Evolutionary conservation across 1,284 basidiomycete species (phyloP), one percentile per base, ranked within the genome.

Genomic region (Leccinum griseonigrum): DNA sequence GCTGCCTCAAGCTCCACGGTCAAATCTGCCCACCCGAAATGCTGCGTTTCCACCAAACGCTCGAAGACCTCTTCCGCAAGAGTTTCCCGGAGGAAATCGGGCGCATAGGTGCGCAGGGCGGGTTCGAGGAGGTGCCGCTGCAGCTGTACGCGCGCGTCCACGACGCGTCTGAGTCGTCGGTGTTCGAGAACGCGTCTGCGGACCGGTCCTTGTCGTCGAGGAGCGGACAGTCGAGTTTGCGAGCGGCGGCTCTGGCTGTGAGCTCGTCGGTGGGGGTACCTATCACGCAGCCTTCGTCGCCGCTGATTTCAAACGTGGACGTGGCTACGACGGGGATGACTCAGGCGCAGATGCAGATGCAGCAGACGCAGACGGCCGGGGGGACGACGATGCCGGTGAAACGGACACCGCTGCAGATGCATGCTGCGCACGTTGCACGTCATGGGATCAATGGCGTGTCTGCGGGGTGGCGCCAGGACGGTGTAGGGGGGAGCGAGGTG

Each of bases 21-120:
- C 83, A 87, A 58, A 78, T 97, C 54, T 95, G 94, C 71, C 86
- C 92, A 1, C 83, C 85, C 28, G 94, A 94, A 76, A 97, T 96
- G 84, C 79, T 90, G 56, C 85, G 89, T 2, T 98, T 98, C 83
- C 95, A 98, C 72, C 88, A 91, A 63, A 95, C 94, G 0, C 79
- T 98, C 54, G 89, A 92, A 74, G 88, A 86, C 69, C 90, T 97
- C 76, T 98, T 95, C 81, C 83, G 83, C 61, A 94, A 92, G 75
- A 95, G 95, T 69, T 98, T 95, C 77, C 77, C 87, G 1, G 93
- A 95, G 26, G 96, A 98, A 75, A 92, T 97, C 46, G 81, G 83
- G 55, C 84, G 88, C 7, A 75, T 93, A 51, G 82, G 81, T 0
- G 78, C 87, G n/a, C 80, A 79, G 57, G 67, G 75, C 2, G 68